Evolutionary conservation across 106 monocot genomes (phyloP), one percentile per base, ranked within the genome.

Genomic region (Platanthera zijinensis): DNA sequence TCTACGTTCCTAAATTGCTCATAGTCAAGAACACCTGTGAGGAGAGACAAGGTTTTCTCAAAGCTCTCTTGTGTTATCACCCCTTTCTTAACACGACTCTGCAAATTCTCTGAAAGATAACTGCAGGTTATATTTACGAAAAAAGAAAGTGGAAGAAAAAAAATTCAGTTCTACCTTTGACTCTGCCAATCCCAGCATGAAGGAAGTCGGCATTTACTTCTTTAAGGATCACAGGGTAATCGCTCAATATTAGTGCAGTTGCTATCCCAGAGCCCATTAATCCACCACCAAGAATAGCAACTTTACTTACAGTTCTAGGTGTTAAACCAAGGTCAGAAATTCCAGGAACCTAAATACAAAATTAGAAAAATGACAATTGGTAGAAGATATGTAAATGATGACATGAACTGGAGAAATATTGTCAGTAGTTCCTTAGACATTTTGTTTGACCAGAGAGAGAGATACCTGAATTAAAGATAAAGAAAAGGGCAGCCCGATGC

Each of bases 251-350:
- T 49, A 97, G 75, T 52, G 76, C 89, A 67, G 97, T 97, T n/a
- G 97, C 93, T 73, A 97, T 97, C 78, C 97, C 97, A 79, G 97
- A 97, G 50, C 97, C 94, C 93, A 94, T 97, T 64, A 97, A 77
- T 11, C 97, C 97, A 52, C 97, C 97, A 75, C 97, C 97, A 77
- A 97, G 79, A 88, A 97, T 89, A 77, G 85, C 97, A 83, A 97
- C 93, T 72, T 85, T 91, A 46, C 30, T 83, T 73, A 94, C 78
- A 85, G 77, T 88, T 76, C 91, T 94, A 17, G 97, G 89, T 19
- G 45, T 59, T 73, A 97, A 81, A 51, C 93, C 97, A 52, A 83
- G 19, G 70, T 94, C 94, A 45, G 97, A 89, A 52, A 86, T 80
- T 25, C 89, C 88, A 69, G 97, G 93, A 85, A 97, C 89, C 97